Conservation (phyloP, 208 protist species). For the Acanthamoeba sp. region DNA sequence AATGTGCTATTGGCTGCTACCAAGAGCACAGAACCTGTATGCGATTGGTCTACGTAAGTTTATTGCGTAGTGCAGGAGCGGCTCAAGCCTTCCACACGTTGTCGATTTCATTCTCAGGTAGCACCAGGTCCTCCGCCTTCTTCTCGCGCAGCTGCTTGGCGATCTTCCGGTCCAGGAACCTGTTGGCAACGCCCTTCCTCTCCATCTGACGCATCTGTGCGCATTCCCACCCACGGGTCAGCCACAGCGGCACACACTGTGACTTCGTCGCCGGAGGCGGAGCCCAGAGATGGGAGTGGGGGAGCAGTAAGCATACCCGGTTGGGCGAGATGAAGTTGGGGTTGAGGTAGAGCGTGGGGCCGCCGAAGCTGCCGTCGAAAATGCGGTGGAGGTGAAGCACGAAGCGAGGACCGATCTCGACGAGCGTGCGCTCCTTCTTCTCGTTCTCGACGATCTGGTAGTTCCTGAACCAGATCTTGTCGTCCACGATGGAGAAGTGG, state of each 20-base stretch:
- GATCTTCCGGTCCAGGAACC: constrained; percentile 67
- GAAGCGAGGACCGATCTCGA: constrained; percentile 98
- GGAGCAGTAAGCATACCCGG: background rate
- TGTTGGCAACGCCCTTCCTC: constrained; percentile 59
- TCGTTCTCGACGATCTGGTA: constrained; percentile 93
- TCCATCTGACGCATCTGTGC: background rate
- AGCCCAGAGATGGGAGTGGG: too few relatives aligned
- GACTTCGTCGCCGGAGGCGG: background rate
- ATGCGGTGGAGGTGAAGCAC: constrained; percentile 95
- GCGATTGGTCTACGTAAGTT: too few relatives aligned
- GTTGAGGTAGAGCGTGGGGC: constrained; percentile 96
- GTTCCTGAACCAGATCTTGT: constrained; percentile 98
- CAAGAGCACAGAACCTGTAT: too few relatives aligned
- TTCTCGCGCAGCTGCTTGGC: constrained; percentile 28
- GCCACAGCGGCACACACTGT: too few relatives aligned
- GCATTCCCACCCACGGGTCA: constrained; percentile 20
- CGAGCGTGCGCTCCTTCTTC: constrained; percentile 87
- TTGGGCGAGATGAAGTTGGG: constrained; percentile 88
- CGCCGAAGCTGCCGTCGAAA: constrained; percentile 96
- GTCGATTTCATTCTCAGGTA: constrained; percentile 12
- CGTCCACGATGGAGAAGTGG: constrained; percentile 97
- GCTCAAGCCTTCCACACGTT: constrained; percentile 33
- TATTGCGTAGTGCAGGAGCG: too few relatives aligned
- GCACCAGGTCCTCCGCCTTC: constrained; percentile 53
- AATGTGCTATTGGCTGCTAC: too few relatives aligned